A percentile compares a stretch with the other conserved stretches of the same genome.
phyloP scores from a whole-genome alignment of 1,284 basidiomycete genomes.

The Ceratobasidium sp. region DNA sequence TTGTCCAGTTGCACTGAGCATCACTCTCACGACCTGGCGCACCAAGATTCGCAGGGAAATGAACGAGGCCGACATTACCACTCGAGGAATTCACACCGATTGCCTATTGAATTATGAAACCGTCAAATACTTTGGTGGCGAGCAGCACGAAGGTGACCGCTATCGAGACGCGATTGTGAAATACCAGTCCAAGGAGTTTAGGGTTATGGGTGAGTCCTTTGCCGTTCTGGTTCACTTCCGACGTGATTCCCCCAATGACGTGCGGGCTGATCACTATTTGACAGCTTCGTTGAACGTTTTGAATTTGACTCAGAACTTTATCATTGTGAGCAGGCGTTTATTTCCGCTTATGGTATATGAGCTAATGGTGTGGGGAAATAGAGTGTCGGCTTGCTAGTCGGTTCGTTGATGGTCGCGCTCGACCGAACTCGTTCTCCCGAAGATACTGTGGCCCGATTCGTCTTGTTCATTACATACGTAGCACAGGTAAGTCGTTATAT shows the following conservation, averaged over 20 bases:
- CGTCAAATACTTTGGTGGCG: conserved; percentile 85
- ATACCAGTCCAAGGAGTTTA: conserved; percentile 78
- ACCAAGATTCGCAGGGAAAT: conserved; percentile 74
- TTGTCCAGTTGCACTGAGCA: conserved; percentile 45
- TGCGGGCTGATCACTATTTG: conserved; percentile 33
- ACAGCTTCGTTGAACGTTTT: conserved; percentile 73
- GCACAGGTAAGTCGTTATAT: conserved; percentile 64
- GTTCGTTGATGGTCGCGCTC: conserved; percentile 75
- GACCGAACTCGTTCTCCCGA: conserved; percentile 63
- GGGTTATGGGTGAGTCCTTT: conserved; percentile 63
- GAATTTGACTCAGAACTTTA: conserved; percentile 79
- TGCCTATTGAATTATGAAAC: conserved; percentile 83
- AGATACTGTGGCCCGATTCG: conserved; percentile 63
- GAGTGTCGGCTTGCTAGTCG: conserved; percentile 77
- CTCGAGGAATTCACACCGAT: conserved; percentile 80
- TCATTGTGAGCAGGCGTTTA: conserved; percentile 61
- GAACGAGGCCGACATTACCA: conserved; percentile 78
- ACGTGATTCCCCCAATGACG: conserved; percentile 11
- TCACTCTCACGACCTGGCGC: conserved; percentile 70
- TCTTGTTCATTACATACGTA: conserved; percentile 82
- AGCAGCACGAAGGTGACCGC: conserved; percentile 77
- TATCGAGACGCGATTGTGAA: conserved; percentile 76
- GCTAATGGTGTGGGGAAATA: conserved; percentile 46
- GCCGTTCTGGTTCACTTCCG: conserved; percentile 16
- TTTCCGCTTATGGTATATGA: background rate